Evolutionary conservation across 1,284 basidiomycete genomes (phyloP), one percentile per base, ranked within the genome.

Genomic region (Pseudozyma tsukubaensis): DNA sequence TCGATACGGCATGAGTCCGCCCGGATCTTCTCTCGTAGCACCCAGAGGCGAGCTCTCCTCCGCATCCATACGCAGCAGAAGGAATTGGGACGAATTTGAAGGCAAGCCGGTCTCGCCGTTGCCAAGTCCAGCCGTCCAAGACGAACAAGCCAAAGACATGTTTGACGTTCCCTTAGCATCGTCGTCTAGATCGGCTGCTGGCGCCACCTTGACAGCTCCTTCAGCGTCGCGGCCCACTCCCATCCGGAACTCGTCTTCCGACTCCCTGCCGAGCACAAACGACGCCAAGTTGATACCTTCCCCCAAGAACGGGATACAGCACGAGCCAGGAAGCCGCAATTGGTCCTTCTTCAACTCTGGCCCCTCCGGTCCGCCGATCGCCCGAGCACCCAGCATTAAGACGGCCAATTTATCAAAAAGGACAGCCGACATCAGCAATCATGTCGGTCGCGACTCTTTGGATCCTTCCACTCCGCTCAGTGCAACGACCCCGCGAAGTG

Each of bases 81-180:
- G 80, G 24, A 80, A 76, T 35, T 82, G 80, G 81, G 80, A 74
- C 49, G 74, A 82, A 43, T 82, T 83, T 40, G 78, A 82, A 39
- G 81, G 81, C 24, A 76, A 80, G 35, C 76, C 79, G 18, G 67
- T 83, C n/a, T 73, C 76, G 50, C 79, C 81, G 4, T 62, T 83
- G 37, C 81, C 81, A 9, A 80, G 78, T 57, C 81, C 81, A 3
- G 68, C 74, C 14, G 60, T 72, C 8, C 50, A 60, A 14, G 34
- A 50, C 49, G 69, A 65, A 24, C 58, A 61, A 49, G 51, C 76
- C 18, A 34, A 21, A n/a, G 63, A 74, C 44, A 69, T 70, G 62
- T 74, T 74, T 32, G 72, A 74, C 36, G 53, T 65, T 10, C 66
- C 66, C 18, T n/a, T 74, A 35, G 51, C 59, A 7, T 64, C 70